These are phyloP conservation scores for Blastobotrys chiropterorum DNA, from an alignment of 805 yeast genomes.

Conservation along the genomic window DNA sequence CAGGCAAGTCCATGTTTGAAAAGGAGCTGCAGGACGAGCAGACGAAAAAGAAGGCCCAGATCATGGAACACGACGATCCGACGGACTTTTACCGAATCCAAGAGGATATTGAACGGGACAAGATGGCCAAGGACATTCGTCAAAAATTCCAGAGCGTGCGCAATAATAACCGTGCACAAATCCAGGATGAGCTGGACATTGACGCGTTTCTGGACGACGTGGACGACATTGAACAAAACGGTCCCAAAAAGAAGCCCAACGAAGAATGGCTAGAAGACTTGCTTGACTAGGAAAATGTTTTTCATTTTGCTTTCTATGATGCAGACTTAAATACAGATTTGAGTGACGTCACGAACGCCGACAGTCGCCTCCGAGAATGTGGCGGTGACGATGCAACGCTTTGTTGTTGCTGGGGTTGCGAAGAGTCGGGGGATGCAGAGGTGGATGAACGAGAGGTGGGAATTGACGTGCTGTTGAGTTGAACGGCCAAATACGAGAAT, in stretches of 20 bases:
- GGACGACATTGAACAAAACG: conserved; percentile 8
- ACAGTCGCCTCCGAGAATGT: not conserved
- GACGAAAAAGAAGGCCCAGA: not conserved
- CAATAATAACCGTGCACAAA: not conserved
- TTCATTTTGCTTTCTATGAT: not conserved
- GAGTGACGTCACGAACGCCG: not conserved
- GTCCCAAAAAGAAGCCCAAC: not conserved
- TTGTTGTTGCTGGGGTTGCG: not conserved
- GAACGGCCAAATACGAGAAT: not conserved
- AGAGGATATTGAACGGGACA: conserved; percentile 16
- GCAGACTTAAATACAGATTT: not conserved
- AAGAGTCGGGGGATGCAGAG: not conserved
- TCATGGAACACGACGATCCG: conserved; percentile 9
- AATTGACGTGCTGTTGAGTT: not conserved
- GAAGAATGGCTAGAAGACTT: not conserved
- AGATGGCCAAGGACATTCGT: conserved; percentile 12
- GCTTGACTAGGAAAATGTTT: not conserved
- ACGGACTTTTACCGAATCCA: conserved; percentile 13
- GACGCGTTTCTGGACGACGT: conserved; percentile 20
- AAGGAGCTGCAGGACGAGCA: not conserved
- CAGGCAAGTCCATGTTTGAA: not conserved
- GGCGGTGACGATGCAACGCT: not conserved
- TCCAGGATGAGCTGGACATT: conserved; percentile 16
- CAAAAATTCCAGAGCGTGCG: conserved; percentile 11
- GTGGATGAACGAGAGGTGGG: not conserved